A percentile compares a stretch with the other conserved stretches of the same genome.
phyloP scores from a whole-genome alignment of 176 grass and related monocot species.

The Triticum dicoccoides region DNA sequence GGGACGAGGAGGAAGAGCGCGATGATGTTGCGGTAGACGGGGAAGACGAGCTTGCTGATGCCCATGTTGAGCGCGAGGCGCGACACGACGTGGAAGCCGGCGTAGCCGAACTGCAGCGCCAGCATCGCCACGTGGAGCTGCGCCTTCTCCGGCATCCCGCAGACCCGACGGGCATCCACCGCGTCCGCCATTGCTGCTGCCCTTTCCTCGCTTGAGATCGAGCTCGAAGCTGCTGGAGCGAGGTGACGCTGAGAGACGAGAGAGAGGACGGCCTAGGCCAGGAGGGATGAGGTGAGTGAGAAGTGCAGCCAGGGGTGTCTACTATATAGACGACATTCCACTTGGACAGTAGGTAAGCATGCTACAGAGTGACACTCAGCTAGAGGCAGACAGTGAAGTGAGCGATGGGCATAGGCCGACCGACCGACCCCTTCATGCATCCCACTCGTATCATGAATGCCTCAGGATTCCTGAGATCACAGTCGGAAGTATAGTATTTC shows the following conservation, averaged over 20 bases:
- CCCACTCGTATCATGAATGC: too few relatives aligned
- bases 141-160: slow-evolving; percentile 86
- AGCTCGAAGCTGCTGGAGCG: background rate
- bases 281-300: background rate
- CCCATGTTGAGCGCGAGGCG: slow-evolving; percentile 94
- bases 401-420: too few relatives aligned
- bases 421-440: too few relatives aligned
- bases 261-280: background rate
- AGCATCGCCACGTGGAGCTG: slow-evolving; percentile 98
- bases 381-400: too few relatives aligned
- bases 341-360: background rate
- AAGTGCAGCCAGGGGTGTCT: slow-evolving; percentile 8
- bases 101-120: slow-evolving; percentile 94
- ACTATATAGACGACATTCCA: slow-evolving; percentile 41
- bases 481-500: too few relatives aligned
- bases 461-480: too few relatives aligned
- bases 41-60: slow-evolving; percentile 98
- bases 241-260: background rate
- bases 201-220: background rate
- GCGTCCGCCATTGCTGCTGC: slow-evolving; percentile 61
- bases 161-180: slow-evolving; percentile 47
- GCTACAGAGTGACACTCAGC: too few relatives aligned
- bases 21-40: slow-evolving; percentile 98
- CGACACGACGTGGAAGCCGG: slow-evolving; percentile 93
- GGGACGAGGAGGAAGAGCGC: slow-evolving; percentile 84